A percentile compares a stretch with the other conserved stretches of the same genome.
Evolutionary conservation across 2,329 filamentous ascomycete species (phyloP).

Genomic region (Pseudopyrenochaeta lycopersici): DNA sequence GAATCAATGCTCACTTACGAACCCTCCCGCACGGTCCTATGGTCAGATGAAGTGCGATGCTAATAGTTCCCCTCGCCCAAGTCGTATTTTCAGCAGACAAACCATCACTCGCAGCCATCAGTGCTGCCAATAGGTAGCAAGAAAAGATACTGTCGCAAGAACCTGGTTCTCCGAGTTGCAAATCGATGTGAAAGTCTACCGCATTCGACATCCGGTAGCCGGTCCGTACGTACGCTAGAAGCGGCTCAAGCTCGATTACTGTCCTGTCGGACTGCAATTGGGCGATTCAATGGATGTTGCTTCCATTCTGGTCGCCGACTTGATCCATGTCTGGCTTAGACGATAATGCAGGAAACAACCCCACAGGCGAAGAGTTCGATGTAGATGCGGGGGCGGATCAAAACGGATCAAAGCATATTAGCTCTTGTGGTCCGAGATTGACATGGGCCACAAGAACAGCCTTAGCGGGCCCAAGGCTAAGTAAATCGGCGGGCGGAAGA

Average conservation of each 20-base stretch:
- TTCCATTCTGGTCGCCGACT: constrained; percentile 12
- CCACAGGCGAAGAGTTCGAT: background rate
- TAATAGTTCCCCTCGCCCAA: too few relatives aligned
- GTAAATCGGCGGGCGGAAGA: background rate
- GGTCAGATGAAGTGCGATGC: too few relatives aligned
- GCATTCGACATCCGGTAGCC: too few relatives aligned
- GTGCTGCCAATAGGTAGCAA: too few relatives aligned
- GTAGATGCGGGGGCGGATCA: background rate
- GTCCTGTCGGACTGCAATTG: background rate
- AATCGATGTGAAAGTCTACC: too few relatives aligned
- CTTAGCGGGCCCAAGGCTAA: background rate
- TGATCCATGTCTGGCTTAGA: constrained; percentile 1
- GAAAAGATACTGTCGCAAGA: too few relatives aligned
- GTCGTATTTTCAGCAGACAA: too few relatives aligned
- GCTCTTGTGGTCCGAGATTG: background rate
- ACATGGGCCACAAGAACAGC: background rate
- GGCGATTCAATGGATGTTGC: background rate
- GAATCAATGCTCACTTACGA: too few relatives aligned
- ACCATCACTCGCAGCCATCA: too few relatives aligned
- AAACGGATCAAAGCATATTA: background rate
- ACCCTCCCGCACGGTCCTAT: too few relatives aligned
- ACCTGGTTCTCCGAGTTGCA: too few relatives aligned
- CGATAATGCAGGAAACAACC: constrained; percentile 1
- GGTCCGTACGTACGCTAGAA: background rate
- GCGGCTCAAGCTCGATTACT: background rate